These are phyloP conservation scores for Ascochyta rabiei DNA, from an alignment of 2,329 filamentous ascomycete species.

Conservation along the genomic window DNA sequence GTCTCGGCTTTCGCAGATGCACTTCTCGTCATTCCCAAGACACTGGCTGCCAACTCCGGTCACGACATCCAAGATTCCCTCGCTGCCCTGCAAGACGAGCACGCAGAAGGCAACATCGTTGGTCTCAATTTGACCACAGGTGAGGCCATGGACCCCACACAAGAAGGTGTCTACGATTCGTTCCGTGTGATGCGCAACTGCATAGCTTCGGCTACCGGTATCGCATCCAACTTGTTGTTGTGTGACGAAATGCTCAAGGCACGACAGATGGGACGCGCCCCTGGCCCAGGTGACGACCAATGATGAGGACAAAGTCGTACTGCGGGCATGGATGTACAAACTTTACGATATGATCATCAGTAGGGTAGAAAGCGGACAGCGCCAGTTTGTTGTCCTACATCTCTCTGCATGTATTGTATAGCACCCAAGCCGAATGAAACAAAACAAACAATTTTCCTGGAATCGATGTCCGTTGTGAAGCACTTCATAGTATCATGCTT, in stretches of 20 bases:
- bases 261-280: constrained; percentile 75
- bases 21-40: constrained; percentile 95
- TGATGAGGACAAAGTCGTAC: neutral
- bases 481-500: neutral
- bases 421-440: constrained; percentile 2
- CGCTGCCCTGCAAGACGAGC: constrained; percentile 84
- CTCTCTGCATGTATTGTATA: neutral
- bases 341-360: neutral
- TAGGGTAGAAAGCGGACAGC: neutral
- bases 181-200: constrained; percentile 94
- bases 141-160: constrained; percentile 91
- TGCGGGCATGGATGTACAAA: neutral
- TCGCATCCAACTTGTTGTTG: constrained; percentile 91
- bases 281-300: constrained; percentile 17
- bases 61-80: constrained; percentile 96
- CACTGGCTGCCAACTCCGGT: constrained; percentile 90
- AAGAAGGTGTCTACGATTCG: constrained; percentile 93
- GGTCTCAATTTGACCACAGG: constrained; percentile 87
- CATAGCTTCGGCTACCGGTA: constrained; percentile 90
- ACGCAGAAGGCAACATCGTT: constrained; percentile 80
- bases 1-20: constrained; percentile 95
- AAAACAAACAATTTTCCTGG: neutral
- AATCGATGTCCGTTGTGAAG: neutral
- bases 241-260: constrained; percentile 98
- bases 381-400: neutral